Percentiles rank a stretch among this genome's conserved stretches.
Evolutionary conservation across 345 rosid species (phyloP).

Genomic region (Eucalyptus viminalis): DNA sequence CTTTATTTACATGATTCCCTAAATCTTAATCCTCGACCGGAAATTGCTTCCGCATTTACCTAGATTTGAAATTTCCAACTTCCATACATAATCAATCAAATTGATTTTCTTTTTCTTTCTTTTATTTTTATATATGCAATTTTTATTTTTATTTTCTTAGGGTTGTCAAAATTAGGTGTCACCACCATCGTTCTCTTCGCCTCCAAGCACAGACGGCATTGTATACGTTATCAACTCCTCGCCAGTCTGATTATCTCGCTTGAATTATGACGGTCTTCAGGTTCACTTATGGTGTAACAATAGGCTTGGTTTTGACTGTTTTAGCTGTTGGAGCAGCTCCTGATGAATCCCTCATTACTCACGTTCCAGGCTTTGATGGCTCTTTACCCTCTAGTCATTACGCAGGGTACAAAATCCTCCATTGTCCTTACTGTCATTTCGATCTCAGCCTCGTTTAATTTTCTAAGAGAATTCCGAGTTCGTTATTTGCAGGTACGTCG

Average conservation of each 20-base stretch:
- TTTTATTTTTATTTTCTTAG: no score
- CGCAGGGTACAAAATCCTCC: conserved; percentile 5
- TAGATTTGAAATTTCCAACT: no score
- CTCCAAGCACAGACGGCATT: background rate
- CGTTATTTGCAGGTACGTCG: conserved; percentile 13
- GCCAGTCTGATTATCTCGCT: background rate
- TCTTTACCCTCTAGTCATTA: conserved; percentile 22
- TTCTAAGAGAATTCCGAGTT: background rate
- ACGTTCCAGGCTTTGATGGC: conserved; percentile 18
- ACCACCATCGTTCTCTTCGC: no score
- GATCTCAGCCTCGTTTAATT: background rate
- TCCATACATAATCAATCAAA: accelerated
- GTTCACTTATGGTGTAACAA: background rate
- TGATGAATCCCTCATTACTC: conserved; percentile 1
- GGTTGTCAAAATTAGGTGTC: no score
- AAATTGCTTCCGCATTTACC: accelerated
- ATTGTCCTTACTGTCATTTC: background rate
- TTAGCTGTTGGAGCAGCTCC: conserved; percentile 6
- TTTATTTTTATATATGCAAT: accelerated
- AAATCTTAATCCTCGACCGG: accelerated
- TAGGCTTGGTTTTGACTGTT: background rate
- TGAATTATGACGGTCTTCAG: background rate
- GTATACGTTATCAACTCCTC: background rate
- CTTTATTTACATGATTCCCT: no score
- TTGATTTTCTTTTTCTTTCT: accelerated